Evolutionary conservation across 1,284 basidiomycete species (phyloP).

Genomic region (Vanrija pseudolonga): DNA sequence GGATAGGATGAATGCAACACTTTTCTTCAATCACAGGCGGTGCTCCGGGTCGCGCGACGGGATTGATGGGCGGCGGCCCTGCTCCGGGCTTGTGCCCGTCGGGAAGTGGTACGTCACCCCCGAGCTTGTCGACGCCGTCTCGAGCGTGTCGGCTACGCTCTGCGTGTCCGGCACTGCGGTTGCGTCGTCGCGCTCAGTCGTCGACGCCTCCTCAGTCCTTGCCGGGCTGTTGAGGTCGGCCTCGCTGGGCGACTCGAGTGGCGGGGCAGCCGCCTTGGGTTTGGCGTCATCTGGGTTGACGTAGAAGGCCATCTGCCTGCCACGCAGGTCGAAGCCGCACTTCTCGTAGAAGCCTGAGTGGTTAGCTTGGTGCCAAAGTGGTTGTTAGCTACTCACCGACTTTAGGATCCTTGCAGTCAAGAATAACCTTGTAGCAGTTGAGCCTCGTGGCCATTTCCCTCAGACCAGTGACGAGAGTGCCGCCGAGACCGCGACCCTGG

Average conservation of each 20-base stretch:
- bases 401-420: conserved; percentile 88
- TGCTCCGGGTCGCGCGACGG: too few species aligned
- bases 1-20: too few species aligned
- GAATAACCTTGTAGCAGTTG: conserved; percentile 90
- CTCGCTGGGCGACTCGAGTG: background rate
- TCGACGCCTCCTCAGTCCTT: too few species aligned
- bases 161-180: background rate
- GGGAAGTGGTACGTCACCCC: conserved; percentile 30
- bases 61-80: too few species aligned
- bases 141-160: conserved; percentile 6
- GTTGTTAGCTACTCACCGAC: conserved; percentile 62
- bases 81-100: background rate
- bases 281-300: background rate
- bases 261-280: background rate
- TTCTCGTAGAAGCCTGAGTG: conserved; percentile 89
- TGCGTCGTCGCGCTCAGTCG: background rate
- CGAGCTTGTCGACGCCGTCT: conserved; percentile 1
- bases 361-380: background rate
- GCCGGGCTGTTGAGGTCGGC: too few species aligned
- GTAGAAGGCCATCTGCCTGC: conserved; percentile 36
- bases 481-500: conserved; percentile 78
- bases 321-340: conserved; percentile 59
- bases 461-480: conserved; percentile 77
- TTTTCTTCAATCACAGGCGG: too few species aligned
- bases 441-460: conserved; percentile 68